phyloP scores from a whole-genome alignment of 495 filamentous ascomycete species.

The Hypomontagnella submonticulosa region DNA sequence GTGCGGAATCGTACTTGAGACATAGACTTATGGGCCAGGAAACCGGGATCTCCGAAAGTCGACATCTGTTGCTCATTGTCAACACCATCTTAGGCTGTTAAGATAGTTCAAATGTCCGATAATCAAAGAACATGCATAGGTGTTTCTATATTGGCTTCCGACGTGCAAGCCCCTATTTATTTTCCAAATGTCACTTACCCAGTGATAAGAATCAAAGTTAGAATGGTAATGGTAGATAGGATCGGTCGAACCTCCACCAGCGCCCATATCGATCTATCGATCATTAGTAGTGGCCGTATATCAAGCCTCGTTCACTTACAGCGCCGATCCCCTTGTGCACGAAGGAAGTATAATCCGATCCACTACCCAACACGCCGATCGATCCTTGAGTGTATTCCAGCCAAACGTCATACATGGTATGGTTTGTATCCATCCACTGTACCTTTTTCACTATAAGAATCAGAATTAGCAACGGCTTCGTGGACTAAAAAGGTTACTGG shows the following conservation, averaged over 20 bases:
- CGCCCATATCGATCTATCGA: conserved; percentile 73
- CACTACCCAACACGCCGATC: conserved; percentile 73
- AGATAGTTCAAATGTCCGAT: too few relatives aligned
- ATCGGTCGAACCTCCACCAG: conserved; percentile 60
- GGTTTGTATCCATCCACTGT: conserved; percentile 76
- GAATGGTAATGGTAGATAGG: conserved; percentile 76
- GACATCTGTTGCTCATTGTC: conserved; percentile 59
- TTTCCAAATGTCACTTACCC: conserved; percentile 51
- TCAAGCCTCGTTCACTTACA: conserved; percentile 65
- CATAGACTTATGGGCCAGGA: conserved; percentile 76
- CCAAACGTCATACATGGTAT: conserved; percentile 75
- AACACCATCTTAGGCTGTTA: conserved; percentile 3
- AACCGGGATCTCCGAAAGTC: conserved; percentile 78
- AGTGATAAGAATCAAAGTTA: conserved; percentile 87
- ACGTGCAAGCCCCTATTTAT: background rate
- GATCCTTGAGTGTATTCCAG: conserved; percentile 48
- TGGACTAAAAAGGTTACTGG: too few relatives aligned
- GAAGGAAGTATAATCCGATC: conserved; percentile 89
- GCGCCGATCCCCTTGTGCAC: conserved; percentile 82
- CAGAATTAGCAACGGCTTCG: too few relatives aligned
- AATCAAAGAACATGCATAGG: too few relatives aligned
- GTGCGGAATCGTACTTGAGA: conserved; percentile 61
- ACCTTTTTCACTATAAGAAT: conserved; percentile 62
- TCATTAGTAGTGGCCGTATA: background rate
- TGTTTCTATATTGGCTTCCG: too few relatives aligned